Percentiles rank a stretch among this genome's conserved stretches.
phyloP scores from a whole-genome alignment of 2,329 filamentous ascomycete genomes.

The Penicillium digitatum region DNA sequence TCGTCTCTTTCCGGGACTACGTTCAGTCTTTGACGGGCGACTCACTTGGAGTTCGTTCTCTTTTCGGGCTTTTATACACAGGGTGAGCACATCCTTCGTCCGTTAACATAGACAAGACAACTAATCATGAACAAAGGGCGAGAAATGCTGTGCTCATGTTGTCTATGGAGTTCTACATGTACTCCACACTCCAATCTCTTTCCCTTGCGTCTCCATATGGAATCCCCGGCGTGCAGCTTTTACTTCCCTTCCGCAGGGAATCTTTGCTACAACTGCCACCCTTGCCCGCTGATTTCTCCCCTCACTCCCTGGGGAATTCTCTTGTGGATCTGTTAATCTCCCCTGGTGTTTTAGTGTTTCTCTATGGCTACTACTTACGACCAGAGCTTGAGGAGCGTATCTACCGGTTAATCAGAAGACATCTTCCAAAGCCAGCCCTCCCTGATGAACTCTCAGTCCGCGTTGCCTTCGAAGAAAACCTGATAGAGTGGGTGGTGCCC shows the following conservation, averaged over 20 bases:
- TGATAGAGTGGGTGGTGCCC: constrained; percentile 44
- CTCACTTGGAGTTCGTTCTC: constrained; percentile 25
- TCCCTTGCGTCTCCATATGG: constrained; percentile 36
- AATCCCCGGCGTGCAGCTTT: constrained; percentile 30
- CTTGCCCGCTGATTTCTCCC: constrained; percentile 29
- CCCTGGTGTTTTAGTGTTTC: constrained; percentile 36
- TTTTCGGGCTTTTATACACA: constrained; percentile 29
- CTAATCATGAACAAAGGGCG: constrained; percentile 29
- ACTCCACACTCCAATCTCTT: constrained; percentile 42
- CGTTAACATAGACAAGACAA: not conserved
- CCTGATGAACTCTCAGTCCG: constrained; percentile 42
- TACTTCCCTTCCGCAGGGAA: constrained; percentile 37
- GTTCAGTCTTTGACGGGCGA: constrained; percentile 24
- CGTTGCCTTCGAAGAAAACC: constrained; percentile 43
- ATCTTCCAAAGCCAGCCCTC: constrained; percentile 40
- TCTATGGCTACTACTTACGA: constrained; percentile 36
- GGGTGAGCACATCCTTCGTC: constrained; percentile 23
- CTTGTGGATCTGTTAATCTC: constrained; percentile 29
- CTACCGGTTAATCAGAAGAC: constrained; percentile 40
- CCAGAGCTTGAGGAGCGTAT: constrained; percentile 39
- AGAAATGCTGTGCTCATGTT: constrained; percentile 36
- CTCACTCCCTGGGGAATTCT: constrained; percentile 26
- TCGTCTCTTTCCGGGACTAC: constrained; percentile 29
- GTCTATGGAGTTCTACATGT: constrained; percentile 43
- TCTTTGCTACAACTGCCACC: constrained; percentile 36